Base-by-base conservation (phyloP, 164 flowering plant species). In the Protea cynaroides region DNA sequence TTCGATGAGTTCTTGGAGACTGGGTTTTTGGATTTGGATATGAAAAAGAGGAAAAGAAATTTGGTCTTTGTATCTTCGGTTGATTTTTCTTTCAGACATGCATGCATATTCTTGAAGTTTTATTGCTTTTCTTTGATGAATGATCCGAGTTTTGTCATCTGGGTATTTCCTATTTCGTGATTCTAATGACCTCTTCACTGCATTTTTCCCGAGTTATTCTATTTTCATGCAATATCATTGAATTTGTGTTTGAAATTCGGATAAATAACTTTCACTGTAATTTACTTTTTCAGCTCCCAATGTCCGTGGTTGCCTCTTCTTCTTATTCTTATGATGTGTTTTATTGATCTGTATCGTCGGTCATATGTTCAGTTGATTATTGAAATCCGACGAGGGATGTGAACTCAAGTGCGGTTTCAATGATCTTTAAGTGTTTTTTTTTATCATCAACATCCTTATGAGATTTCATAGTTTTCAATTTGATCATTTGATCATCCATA, bases 161-260 rank as follows among this genome's bases (percentile, higher is more conserved):
- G 75, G 75, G 73, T 69, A 40, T 67, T 29, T 64, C 36, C 25
- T 54, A 10, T 49, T 65, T 65, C 21, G 9, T 64, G 63, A 25
- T 69, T 63, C 38, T 43, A 12, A 13, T n/a, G 70, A 54, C 13
- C 56, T 9, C 65, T 9, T 47, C 21, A 36, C 36, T 71, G 51
- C 57, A 47, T 46, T 43, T 37, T 49, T 71, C 59, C 57, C 15
- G 40, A 34, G 14, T 24, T 50, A 23, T 57, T 25, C 44, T 60
- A 5, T 65, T 49, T 1, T 49, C 19, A 49, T 49, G 14, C 6
- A 15, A 15, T 49, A 15, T 4, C 0, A 21, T 68, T 44, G 46
- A 44, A 15, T 43, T 68, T 61, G 59, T 29, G 37, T 22, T 18
- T 29, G 10, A 57, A 17, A 29, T 3, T 46, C 34, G 3, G 57